Base-by-base conservation (phyloP, 1,139 yeast genomes). In the Tardiomyces depauwii region DNA sequence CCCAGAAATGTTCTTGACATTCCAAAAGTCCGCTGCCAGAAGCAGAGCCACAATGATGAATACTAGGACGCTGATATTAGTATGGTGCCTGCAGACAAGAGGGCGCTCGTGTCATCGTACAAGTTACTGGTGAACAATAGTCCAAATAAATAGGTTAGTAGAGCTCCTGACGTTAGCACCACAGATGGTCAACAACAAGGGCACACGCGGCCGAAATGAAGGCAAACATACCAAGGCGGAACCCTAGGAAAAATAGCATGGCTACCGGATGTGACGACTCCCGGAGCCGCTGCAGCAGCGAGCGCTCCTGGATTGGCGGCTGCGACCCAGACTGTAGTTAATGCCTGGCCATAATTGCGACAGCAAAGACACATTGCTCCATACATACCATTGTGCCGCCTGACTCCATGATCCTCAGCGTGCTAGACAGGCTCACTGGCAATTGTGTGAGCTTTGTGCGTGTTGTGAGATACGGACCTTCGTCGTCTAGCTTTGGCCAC, bases 11-110 rank as follows among this genome's bases (percentile, higher is more conserved):
- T 91, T 91, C 60, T 91, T 91, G 41, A 87, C 80, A 59, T 86
- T 83, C 95, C 96, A 91, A 60, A 91, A 91, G 62, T 91, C 98
- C 1, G 87, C 87, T 0, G 95, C 83, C 27, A 86, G 72, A 28
- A 88, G 68, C 21, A 91, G 67, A 5, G 88, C 78, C 42, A 87
- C 79, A 11, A 80, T 62, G 28, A 91, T 88, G 67, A 91, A 91
- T 56, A 86, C 79, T 43, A 86, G 70, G 11, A 86, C 82, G 7
- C 25, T 21, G 25, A 4, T 21, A 21, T 21, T 21, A 21, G 25
- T 21, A 7, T 4, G 25, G 25, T 21, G 25, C 59, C 71, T 66
- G 19, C 16, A 16, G 39, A 38, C 14, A 30, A 25, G 18, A 38
- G 19, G n/a, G 33, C 28, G 18, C 19, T 11, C 21, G 16, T 18